phyloP scores from a whole-genome alignment of 345 rosid species.

The Kernera saxatilis region DNA sequence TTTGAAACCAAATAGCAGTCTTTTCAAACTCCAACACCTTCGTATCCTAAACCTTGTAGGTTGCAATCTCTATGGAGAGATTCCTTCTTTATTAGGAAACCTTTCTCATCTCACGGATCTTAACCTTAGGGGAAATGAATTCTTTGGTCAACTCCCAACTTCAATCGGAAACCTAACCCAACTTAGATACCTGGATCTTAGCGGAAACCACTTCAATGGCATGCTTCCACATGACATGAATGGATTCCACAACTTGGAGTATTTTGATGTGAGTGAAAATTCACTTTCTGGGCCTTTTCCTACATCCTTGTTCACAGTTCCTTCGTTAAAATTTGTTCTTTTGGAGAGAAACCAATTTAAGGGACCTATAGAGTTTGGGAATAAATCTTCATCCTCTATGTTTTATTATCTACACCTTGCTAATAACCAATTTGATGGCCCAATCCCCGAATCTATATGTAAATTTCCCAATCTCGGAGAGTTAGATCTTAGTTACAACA shows the following conservation, averaged over 20 bases:
- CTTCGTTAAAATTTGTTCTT: rapidly evolving
- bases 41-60: too few relatives aligned
- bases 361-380: background rate
- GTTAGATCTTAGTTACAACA: too few relatives aligned
- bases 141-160: background rate
- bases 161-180: background rate
- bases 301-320: background rate
- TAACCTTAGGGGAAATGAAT: too few relatives aligned
- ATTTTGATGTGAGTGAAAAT: too few relatives aligned
- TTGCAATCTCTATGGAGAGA: too few relatives aligned
- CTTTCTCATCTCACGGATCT: too few relatives aligned
- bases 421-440: background rate
- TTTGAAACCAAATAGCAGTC: too few relatives aligned
- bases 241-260: background rate
- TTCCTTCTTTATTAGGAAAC: too few relatives aligned
- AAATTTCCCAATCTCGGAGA: too few relatives aligned
- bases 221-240: background rate
- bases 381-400: background rate
- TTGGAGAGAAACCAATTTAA: background rate
- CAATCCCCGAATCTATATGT: too few relatives aligned
- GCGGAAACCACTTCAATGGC: background rate
- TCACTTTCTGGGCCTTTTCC: too few relatives aligned
- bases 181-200: background rate
- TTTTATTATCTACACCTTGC: rapidly evolving
- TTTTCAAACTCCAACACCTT: too few relatives aligned